These are phyloP conservation scores for Paramecium sexaurelia DNA, from an alignment of 73 alveolate genomes.

Conservation along the genomic window DNA sequence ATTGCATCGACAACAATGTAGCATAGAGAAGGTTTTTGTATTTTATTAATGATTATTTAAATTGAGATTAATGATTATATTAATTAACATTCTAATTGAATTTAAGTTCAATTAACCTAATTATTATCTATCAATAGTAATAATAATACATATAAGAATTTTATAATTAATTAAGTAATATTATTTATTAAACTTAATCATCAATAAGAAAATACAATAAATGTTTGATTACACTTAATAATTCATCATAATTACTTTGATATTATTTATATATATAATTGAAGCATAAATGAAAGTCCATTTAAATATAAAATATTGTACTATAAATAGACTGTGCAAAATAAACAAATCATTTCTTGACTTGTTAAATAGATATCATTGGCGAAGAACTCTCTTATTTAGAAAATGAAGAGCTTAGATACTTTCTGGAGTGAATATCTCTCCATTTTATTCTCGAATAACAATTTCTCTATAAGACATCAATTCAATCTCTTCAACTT, in stretches of 20 bases:
- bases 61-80: too few species aligned
- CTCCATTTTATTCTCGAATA: conserved; percentile 26
- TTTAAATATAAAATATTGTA: not conserved
- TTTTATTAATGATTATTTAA: not conserved
- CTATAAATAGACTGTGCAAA: not conserved
- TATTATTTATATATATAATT: not conserved
- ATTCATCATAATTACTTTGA: not conserved
- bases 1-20: conserved; percentile 4
- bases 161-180: not conserved
- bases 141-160: not conserved
- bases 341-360: not conserved
- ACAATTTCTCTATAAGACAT: conserved; percentile 8
- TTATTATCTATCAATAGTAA: too few species aligned
- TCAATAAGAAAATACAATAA: not conserved
- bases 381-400: conserved; percentile 18
- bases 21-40: not conserved
- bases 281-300: not conserved
- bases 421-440: conserved; percentile 31
- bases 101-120: too few species aligned
- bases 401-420: conserved; percentile 3
- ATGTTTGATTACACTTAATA: not conserved
- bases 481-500: conserved; percentile 1
- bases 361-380: not conserved
- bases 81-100: too few species aligned
- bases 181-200: not conserved